Evolutionary conservation across 495 filamentous ascomycete species (phyloP), one percentile per base, ranked within the genome.

Genomic region (Neurospora sp.): DNA sequence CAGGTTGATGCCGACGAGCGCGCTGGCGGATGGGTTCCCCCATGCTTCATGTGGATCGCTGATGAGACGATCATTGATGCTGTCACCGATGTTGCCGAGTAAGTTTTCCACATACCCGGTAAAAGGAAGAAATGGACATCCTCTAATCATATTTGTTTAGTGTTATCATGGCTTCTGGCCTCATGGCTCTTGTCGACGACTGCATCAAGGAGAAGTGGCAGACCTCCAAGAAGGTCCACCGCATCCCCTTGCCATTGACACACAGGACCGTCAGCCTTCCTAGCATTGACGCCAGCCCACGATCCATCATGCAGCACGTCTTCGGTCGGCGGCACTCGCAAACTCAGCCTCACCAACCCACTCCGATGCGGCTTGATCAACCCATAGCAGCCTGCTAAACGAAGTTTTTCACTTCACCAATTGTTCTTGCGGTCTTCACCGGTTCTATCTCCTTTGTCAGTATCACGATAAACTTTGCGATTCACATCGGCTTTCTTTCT

Each of bases 101-200:
- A 90, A 93, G 94, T 92, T 27, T 27, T 59, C 48, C 44, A 71
- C 71, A 72, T 69, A 39, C 44, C 37, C 70, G 35, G 40, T 41
- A n/a, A 38, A 38, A 71, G 16, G 71, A 44, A 71, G 69, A 74
- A 74, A 74, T 77, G 76, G 75, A 70, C 71, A 72, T 3, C 4
- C 42, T 44, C 76, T 80, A 73, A 80, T 44, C 77, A 14, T 27
- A 20, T 37, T 12, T 66, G 73, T 70, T 38, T 72, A 97, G 94
- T 78, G 91, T 94, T 75, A 91, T 98, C 77, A 89, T 99, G 72
- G 90, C 94, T 31, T 95, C 94, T 69, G 96, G 95, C 46, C 86
- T 99, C 77, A 92, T 96, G 69, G 90, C 92, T 8, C 89, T 99
- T 62, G 91, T 97, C 73, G 96, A 99, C 78, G 95, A 99, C 82